phyloP scores from a whole-genome alignment of 345 rosid species.

The Lepidium didymum region DNA sequence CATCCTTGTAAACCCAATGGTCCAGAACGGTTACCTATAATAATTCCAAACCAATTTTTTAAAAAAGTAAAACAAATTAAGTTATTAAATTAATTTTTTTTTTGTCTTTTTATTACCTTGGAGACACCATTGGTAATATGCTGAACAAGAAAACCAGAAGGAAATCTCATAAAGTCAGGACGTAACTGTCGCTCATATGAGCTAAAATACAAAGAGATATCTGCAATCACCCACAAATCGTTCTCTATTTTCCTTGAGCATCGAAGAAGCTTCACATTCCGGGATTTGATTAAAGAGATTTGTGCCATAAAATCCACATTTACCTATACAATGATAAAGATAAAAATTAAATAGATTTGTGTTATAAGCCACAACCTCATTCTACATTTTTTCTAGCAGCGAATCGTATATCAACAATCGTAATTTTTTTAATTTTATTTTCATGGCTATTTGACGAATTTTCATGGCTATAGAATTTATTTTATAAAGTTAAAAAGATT shows the following conservation, averaged over 20 bases:
- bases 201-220: conserved; percentile 39
- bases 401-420: no score
- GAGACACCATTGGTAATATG: conserved; percentile 41
- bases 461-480: no score
- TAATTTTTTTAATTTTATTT: no score
- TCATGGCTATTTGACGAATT: no score
- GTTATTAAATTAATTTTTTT: no score
- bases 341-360: no score
- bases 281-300: conserved; percentile 36
- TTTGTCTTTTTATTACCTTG: conserved; percentile 32
- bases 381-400: no score
- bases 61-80: no score
- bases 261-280: conserved; percentile 47
- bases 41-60: no score
- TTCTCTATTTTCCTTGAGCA: conserved; percentile 43
- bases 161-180: conserved; percentile 41
- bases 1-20: conserved; percentile 44
- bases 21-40: conserved; percentile 50
- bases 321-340: conserved; percentile 29
- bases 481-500: no score
- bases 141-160: conserved; percentile 62
- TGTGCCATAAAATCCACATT: conserved; percentile 44
- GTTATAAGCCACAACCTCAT: no score
- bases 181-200: conserved; percentile 19
- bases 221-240: conserved; percentile 59